Conservation (phyloP, 2,329 filamentous ascomycete genomes). For the Ophiognomonia clavigignenti-juglandacearum region DNA sequence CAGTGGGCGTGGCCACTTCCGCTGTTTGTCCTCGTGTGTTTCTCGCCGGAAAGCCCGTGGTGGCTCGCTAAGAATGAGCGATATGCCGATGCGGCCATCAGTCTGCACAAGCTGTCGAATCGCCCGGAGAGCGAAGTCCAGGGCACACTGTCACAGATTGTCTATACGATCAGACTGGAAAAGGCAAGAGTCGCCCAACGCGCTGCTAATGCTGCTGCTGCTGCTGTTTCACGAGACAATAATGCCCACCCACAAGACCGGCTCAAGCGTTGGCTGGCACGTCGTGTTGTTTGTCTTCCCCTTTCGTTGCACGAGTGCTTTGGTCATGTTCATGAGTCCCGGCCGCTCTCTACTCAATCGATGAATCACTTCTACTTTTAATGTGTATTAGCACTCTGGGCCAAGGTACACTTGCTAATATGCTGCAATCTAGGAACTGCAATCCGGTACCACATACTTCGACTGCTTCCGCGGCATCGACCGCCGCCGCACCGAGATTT, state of each 20-base stretch:
- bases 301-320: not conserved
- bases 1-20: constrained; percentile 19
- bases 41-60: constrained; percentile 23
- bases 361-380: not conserved
- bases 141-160: constrained; percentile 36
- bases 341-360: not conserved
- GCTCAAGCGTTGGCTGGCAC: constrained; percentile 1
- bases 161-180: constrained; percentile 42
- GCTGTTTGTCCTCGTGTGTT: constrained; percentile 16
- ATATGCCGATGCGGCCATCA: constrained; percentile 11
- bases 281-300: constrained; percentile 9
- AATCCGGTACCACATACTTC: constrained; percentile 32
- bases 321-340: not conserved
- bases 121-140: constrained; percentile 26
- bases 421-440: no score
- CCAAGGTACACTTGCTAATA: not conserved
- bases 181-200: constrained; percentile 19
- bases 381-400: not conserved
- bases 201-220: constrained; percentile 6
- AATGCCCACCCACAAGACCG: not conserved
- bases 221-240: constrained; percentile 2
- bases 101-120: constrained; percentile 23
- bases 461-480: constrained; percentile 46
- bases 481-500: constrained; percentile 40
- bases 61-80: constrained; percentile 16